Evolutionary conservation across 306 rosid genomes (phyloP).

Genomic region (Comarum palustre): DNA sequence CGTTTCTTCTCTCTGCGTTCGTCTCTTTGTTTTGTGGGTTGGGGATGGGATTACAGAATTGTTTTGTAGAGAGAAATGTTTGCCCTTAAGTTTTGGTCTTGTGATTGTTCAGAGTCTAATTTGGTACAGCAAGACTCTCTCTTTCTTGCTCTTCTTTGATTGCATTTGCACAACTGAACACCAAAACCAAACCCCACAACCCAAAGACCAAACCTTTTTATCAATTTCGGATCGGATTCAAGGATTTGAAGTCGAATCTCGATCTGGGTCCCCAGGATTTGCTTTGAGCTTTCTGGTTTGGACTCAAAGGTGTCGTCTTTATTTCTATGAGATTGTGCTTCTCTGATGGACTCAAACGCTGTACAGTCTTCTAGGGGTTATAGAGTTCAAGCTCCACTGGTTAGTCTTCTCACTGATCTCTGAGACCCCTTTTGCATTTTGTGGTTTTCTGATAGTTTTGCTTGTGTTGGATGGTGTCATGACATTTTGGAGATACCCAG

Average conservation of each 20-base stretch:
- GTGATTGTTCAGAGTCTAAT: neutral
- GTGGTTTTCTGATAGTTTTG: neutral
- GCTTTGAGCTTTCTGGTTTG: constrained; percentile 35
- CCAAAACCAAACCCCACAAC: neutral
- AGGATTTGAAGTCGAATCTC: constrained; percentile 34
- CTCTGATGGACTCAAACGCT: constrained; percentile 59
- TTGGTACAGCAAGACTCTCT: neutral
- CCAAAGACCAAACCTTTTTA: constrained; percentile 12
- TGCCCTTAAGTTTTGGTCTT: constrained; percentile 33
- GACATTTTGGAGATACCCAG: constrained; percentile 29
- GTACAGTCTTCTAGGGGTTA: constrained; percentile 69
- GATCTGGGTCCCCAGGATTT: constrained; percentile 52
- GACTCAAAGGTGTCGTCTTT: constrained; percentile 6
- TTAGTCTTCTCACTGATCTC: constrained; percentile 35
- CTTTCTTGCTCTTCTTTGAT: constrained; percentile 23
- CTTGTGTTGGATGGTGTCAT: constrained; percentile 3
- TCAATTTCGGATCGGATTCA: constrained; percentile 44
- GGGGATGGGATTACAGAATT: too few species aligned
- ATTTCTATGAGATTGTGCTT: constrained; percentile 39
- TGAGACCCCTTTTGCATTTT: neutral
- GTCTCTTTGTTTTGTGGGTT: too few species aligned
- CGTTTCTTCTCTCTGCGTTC: too few species aligned
- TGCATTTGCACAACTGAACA: constrained; percentile 42
- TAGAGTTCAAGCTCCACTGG: constrained; percentile 96
- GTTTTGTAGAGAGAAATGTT: neutral